phyloP scores from a whole-genome alignment of 768 basidiomycete genomes.

The Dacryopinax spathularia region DNA sequence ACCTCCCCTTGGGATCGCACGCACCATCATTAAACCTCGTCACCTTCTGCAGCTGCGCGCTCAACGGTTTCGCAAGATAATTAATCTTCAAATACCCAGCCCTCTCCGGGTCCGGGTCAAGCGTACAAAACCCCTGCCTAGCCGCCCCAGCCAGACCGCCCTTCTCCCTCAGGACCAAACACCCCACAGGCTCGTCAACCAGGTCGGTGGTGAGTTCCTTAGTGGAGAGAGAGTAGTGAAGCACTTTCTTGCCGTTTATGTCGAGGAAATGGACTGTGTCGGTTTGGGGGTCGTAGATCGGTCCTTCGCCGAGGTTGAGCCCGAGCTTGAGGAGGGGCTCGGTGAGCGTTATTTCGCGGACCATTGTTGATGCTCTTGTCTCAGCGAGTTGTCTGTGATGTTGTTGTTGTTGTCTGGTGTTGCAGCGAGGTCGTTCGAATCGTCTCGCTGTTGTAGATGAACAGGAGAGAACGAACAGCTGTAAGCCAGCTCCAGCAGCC shows the following conservation, averaged over 20 bases:
- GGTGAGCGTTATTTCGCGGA: slow-evolving; percentile 9
- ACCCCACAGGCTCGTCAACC: slow-evolving; percentile 43
- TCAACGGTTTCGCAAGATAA: slow-evolving; percentile 41
- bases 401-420: no score
- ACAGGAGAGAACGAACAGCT: no score
- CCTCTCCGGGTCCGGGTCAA: slow-evolving; percentile 27
- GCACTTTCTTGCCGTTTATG: slow-evolving; percentile 43
- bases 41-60: slow-evolving; percentile 28
- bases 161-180: slow-evolving; percentile 38
- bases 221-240: slow-evolving; percentile 35
- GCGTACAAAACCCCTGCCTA: slow-evolving; percentile 40
- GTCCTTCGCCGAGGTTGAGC: slow-evolving; percentile 52
- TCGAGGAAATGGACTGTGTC: slow-evolving; percentile 54
- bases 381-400: no score
- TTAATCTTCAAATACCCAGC: slow-evolving; percentile 20
- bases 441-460: no score
- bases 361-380: background rate
- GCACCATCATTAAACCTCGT: slow-evolving; percentile 59
- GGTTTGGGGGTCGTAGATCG: slow-evolving; percentile 43
- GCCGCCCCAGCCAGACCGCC: slow-evolving; percentile 46
- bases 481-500: no score
- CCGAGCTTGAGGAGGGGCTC: slow-evolving; percentile 38
- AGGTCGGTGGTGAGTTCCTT: slow-evolving; percentile 32
- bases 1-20: slow-evolving; percentile 49
- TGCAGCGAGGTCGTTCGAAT: no score